phyloP scores from a whole-genome alignment of 1,284 basidiomycete genomes.

The Xanthoconium separans region DNA sequence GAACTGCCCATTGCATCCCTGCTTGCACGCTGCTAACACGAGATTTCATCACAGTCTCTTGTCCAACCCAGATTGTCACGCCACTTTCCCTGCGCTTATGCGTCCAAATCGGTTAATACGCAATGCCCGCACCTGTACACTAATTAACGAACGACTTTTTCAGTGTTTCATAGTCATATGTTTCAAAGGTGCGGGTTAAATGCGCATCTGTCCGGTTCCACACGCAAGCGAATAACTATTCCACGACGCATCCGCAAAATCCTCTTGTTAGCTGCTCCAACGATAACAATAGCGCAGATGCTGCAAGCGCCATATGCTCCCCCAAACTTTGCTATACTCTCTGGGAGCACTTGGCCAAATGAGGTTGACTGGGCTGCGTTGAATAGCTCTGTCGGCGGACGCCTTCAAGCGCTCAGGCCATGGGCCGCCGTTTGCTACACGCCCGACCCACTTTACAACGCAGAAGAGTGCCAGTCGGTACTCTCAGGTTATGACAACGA shows the following conservation, averaged over 20 bases:
- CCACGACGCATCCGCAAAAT: not conserved
- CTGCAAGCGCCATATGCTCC: constrained; percentile 12
- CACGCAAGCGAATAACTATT: not conserved
- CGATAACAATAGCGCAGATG: not conserved
- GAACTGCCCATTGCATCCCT: too few species aligned
- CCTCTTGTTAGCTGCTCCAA: not conserved
- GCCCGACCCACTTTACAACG: constrained; percentile 17
- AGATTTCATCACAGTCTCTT: too few species aligned
- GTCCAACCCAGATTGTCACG: too few species aligned
- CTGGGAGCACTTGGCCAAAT: constrained; percentile 10
- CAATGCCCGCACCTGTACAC: too few species aligned
- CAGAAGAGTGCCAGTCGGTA: constrained; percentile 5
- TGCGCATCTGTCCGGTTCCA: too few species aligned
- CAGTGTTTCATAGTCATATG: too few species aligned
- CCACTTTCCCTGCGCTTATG: too few species aligned
- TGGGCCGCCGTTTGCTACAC: constrained; percentile 22
- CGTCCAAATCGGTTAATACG: too few species aligned
- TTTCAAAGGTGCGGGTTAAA: not conserved
- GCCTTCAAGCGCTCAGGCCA: constrained; percentile 18
- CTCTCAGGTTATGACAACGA: constrained; percentile 21
- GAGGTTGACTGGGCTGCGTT: constrained; percentile 10
- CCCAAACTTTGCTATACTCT: constrained; percentile 6
- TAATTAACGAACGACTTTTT: too few species aligned
- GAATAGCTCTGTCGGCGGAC: constrained; percentile 17
- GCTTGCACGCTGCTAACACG: too few species aligned